Evolutionary conservation across 768 basidiomycete genomes (phyloP), one percentile per base, ranked within the genome.

Genomic region (Boletus sp.): DNA sequence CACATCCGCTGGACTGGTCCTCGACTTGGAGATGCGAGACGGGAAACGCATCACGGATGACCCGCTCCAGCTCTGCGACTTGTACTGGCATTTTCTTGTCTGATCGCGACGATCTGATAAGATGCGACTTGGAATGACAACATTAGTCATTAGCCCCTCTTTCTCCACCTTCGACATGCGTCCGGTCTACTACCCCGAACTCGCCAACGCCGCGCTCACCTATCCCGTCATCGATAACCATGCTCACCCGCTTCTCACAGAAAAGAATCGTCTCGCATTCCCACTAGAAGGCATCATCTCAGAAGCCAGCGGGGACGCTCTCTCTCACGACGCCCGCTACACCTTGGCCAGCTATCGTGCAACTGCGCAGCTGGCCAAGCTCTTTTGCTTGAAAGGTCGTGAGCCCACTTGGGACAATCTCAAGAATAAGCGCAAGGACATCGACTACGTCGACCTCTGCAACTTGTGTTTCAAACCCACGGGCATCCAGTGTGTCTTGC

Each of bases 1-100:
- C 91, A 63, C 92, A 94, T 7, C 90, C 90, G 61, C 78, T 88
- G 0, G 90, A 92, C 61, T 83, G 80, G 68, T 93, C 91, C 61
- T 85, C 76, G 49, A 94, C 85, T 65, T 90, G 81, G 14, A 92
- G 79, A 64, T 90, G 84, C 3, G 75, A 69, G 40, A 91, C 82
- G 1, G 82, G 80, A 50, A 91, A 80, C 1, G 81, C 80, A n/a
- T 74, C 71, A 58, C 84, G 82, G 59, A 92, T 83, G 18, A 84
- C 81, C 33, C 73, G 68, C 68, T 90, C 87, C 54, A 92, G 77
- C 47, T 80, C 79, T 47, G 69, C 64, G 12, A 72, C 65, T 54
- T 82, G 77, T 60, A 90, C 78, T 42, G 87, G 84, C 90, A 92
- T 90, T 52, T 30, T 36, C 20, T 12, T 37, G 49, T 41, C 30